Evolutionary conservation across 306 rosid genomes (phyloP), one percentile per base, ranked within the genome.

Genomic region (Herpetospermum pedunculosum): DNA sequence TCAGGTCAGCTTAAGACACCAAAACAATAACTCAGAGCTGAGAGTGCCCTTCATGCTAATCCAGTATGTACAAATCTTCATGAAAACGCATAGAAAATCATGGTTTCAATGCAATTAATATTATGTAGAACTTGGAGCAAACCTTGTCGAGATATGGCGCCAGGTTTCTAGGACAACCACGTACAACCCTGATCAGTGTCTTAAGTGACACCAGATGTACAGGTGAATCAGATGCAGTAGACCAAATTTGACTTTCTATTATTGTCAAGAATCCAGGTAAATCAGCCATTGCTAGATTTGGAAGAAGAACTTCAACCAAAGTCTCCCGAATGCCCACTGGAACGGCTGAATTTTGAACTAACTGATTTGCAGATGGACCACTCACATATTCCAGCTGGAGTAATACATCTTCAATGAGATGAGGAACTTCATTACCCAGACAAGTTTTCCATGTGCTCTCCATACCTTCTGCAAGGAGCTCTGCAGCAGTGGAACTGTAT

Each of bases 381-480:
- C 96, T 94, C 78, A 88, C 82, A 77, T 86, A 88, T 87, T 94
- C 98, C 75, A 94, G 83, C 80, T 94, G 98, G 86, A 94, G 92
- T 80, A 86, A 88, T 49, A 94, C 83, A 85, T 94, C 97, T 64
- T 90, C 98, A 69, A 91, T 82, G 70, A 94, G 60, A 78, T 75
- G 91, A 79, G 92, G 87, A 77, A 91, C 91, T 87, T 91, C 97
- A 74, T 90, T 81, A 72, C 80, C 80, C 76, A 94, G 84, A 83
- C 85, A 86, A 53, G 78, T 77, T 82, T 88, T 89, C 98, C 98
- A 94, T 9, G 96, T 88, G 79, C 87, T 84, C 77, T 91, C 96
- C 97, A 94, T 91, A 76, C 98, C 97, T 85, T 94, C 97, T 25
- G 97, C 94, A 81, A 94, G 96, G 70, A 94, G 97, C 88, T 94